Conservation (phyloP, 2,329 filamentous ascomycete genomes). For the Pseudopithomyces chartarum region DNA sequence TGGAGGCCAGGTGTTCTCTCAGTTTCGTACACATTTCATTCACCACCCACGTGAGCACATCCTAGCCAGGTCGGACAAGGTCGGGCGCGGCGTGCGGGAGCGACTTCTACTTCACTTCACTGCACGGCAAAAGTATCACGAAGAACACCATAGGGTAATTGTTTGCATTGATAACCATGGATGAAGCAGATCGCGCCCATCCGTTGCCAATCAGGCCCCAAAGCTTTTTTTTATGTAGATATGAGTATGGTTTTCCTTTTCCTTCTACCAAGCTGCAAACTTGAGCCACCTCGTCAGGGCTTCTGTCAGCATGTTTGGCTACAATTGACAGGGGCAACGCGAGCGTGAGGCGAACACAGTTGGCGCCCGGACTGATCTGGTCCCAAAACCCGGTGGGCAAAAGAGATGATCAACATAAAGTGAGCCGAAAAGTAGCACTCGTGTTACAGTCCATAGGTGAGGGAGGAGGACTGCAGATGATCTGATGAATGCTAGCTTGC, state of each 20-base stretch:
- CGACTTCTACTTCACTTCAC: not conserved
- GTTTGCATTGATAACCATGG: slow-evolving; percentile 10
- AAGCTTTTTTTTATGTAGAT: slow-evolving; percentile 23
- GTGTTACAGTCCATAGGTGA: slow-evolving; percentile 21
- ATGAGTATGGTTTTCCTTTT: slow-evolving; percentile 17
- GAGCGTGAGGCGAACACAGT: slow-evolving; percentile 5
- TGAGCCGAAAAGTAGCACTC: slow-evolving; percentile 33
- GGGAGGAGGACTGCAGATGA: slow-evolving; percentile 27
- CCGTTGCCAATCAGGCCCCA: slow-evolving; percentile 22
- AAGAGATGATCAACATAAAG: slow-evolving; percentile 39
- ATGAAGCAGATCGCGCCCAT: not conserved
- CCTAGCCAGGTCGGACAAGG: too few species aligned
- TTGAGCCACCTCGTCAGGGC: not conserved
- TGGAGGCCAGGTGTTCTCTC: slow-evolving; percentile 10
- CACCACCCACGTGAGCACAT: too few species aligned
- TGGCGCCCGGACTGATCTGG: slow-evolving; percentile 36
- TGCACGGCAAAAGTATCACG: not conserved
- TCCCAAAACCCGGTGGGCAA: slow-evolving; percentile 15
- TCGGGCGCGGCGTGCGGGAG: too few species aligned
- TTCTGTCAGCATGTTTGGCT: not conserved
- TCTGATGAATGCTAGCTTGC: slow-evolving; percentile 8
- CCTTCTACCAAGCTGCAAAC: slow-evolving; percentile 25
- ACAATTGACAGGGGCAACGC: not conserved
- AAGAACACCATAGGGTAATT: not conserved
- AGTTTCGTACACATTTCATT: not conserved